Conservation (phyloP, 2,329 filamentous ascomycete genomes). For the Arthrocladium fulminans region DNA sequence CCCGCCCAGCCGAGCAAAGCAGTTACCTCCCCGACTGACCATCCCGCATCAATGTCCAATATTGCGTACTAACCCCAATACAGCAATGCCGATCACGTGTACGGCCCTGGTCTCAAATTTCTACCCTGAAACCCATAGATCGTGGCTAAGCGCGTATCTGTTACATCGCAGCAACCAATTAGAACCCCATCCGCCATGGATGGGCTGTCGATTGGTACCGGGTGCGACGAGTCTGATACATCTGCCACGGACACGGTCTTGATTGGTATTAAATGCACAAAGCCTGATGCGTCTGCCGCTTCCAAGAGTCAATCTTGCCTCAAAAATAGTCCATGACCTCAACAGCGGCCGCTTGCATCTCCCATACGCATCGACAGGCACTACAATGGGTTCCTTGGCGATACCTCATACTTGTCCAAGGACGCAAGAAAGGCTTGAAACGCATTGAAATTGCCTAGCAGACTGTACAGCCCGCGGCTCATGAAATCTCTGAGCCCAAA, state of each 20-base stretch:
- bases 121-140: not conserved
- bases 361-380: not conserved
- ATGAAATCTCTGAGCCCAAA: not conserved
- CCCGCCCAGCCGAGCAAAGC: too few species aligned
- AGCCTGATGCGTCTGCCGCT: slow-evolving; percentile 3
- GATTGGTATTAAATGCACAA: not conserved
- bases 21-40: too few species aligned
- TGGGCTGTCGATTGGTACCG: not conserved
- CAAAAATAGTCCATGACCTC: slow-evolving; percentile 1
- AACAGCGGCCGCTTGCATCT: not conserved
- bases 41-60: too few species aligned
- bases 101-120: too few species aligned
- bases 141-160: not conserved
- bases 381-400: not conserved
- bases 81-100: not conserved
- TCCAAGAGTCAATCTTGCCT: not conserved
- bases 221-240: not conserved
- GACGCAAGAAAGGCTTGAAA: not conserved
- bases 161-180: not conserved
- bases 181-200: not conserved
- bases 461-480: not conserved
- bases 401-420: slow-evolving; percentile 1
- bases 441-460: not conserved
- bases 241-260: not conserved
- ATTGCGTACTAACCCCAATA: not conserved